Conservation (phyloP, 768 basidiomycete genomes). For the Dioszegia hungarica region DNA sequence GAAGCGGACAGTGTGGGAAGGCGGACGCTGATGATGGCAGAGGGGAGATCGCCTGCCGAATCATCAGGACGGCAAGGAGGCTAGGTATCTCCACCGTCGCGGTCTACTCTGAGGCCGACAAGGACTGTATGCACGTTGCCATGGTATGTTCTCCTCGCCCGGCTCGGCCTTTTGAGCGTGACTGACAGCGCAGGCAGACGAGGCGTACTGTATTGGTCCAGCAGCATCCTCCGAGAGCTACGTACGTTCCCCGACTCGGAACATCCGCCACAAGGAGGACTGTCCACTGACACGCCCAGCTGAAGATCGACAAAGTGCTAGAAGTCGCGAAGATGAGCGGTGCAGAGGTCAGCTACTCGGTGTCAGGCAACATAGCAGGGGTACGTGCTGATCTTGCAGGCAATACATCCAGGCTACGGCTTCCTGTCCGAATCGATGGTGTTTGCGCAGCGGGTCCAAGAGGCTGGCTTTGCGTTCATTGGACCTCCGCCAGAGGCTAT, state of each 20-base stretch:
- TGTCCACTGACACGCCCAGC: constrained; percentile 52
- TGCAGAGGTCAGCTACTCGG: constrained; percentile 64
- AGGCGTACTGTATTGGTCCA: constrained; percentile 90
- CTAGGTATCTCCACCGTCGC: constrained; percentile 88
- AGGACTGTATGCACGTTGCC: constrained; percentile 71
- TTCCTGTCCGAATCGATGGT: constrained; percentile 87
- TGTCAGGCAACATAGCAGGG: background rate
- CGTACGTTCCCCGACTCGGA: too few relatives aligned
- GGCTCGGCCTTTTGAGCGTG: too few relatives aligned
- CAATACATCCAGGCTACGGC: constrained; percentile 89
- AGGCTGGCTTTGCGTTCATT: constrained; percentile 80
- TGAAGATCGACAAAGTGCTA: constrained; percentile 82
- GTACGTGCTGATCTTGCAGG: constrained; percentile 52
- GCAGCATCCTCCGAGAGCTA: constrained; percentile 84
- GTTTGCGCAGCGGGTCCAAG: constrained; percentile 69
- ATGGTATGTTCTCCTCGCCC: constrained; percentile 54
- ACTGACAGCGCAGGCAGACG: constrained; percentile 59
- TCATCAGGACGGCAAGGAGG: constrained; percentile 82
- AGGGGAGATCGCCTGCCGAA: constrained; percentile 92
- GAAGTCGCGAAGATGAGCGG: constrained; percentile 74
- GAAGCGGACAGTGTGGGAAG: background rate
- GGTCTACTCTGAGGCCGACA: constrained; percentile 84
- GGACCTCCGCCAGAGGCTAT: constrained; percentile 86
- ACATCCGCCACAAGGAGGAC: too few relatives aligned
- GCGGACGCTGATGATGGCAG: constrained; percentile 53